phyloP scores from a whole-genome alignment of 768 basidiomycete genomes.

The Mycena rebaudengoi region DNA sequence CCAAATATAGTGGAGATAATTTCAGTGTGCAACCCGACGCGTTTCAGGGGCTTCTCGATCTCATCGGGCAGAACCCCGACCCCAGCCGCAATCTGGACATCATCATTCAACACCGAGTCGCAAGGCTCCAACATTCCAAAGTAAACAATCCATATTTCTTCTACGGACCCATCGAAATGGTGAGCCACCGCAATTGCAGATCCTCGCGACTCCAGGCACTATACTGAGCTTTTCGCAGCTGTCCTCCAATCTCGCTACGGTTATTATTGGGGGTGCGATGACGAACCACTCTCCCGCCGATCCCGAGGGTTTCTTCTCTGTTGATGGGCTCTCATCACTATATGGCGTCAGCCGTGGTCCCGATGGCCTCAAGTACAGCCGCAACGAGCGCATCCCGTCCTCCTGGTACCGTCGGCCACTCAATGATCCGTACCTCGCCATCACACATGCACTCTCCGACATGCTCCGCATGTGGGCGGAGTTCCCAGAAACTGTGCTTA shows the following conservation, averaged over 20 bases:
- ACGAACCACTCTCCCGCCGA: too few relatives aligned
- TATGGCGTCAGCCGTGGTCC: too few relatives aligned
- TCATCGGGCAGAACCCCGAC: background rate
- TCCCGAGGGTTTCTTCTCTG: too few relatives aligned
- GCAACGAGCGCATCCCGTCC: background rate
- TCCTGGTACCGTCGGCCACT: background rate
- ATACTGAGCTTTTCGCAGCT: background rate
- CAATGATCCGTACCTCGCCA: background rate
- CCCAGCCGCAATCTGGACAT: background rate
- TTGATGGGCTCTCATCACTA: too few relatives aligned
- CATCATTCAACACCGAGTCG: background rate
- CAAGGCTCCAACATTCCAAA: background rate
- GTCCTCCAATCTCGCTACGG: background rate
- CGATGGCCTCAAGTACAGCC: too few relatives aligned
- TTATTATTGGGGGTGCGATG: too few relatives aligned
- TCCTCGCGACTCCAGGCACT: background rate
- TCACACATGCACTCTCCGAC: background rate
- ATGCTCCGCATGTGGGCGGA: background rate
- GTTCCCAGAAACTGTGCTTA: background rate
- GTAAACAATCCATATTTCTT: slow-evolving; percentile 6
- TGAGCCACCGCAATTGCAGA: background rate
- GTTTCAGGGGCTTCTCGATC: background rate
- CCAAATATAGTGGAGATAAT: background rate
- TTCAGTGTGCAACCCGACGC: background rate
- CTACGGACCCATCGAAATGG: slow-evolving; percentile 12